These are phyloP conservation scores for Asterionellopsis glacialis DNA, from an alignment of 108 stramenopile species.

Conservation along the genomic window DNA sequence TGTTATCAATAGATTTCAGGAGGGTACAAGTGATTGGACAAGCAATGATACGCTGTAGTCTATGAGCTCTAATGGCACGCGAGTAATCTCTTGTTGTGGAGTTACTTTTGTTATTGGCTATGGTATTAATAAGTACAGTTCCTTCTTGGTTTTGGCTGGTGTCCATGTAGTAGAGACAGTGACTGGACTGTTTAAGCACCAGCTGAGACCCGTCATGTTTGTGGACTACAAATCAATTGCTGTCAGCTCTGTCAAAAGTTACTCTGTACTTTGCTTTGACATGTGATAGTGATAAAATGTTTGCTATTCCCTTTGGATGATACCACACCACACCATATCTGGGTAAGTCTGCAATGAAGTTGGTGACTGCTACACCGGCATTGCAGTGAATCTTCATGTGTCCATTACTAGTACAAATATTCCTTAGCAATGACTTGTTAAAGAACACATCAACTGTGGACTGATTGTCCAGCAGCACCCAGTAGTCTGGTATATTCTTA, in stretches of 20 bases:
- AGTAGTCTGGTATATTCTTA: too few species aligned
- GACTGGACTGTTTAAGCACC: neutral
- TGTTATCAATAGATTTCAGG: slow-evolving; percentile 17
- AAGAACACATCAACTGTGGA: slow-evolving; percentile 35
- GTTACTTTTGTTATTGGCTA: slow-evolving; percentile 3
- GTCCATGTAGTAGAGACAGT: slow-evolving; percentile 6
- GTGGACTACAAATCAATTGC: slow-evolving; percentile 6
- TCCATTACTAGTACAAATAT: slow-evolving; percentile 1
- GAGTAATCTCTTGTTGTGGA: slow-evolving; percentile 4
- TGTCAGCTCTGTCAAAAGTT: slow-evolving; percentile 18
- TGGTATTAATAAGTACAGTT: neutral
- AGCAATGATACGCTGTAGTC: slow-evolving; percentile 4
- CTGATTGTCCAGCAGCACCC: slow-evolving; percentile 40
- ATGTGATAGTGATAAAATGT: slow-evolving; percentile 30
- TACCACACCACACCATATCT: slow-evolving; percentile 40
- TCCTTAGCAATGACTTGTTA: slow-evolving; percentile 19
- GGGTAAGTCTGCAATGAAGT: slow-evolving; percentile 13
- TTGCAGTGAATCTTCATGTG: slow-evolving; percentile 12
- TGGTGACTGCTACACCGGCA: too few species aligned
- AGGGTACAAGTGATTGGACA: slow-evolving; percentile 1
- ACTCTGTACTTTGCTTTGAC: slow-evolving; percentile 12
- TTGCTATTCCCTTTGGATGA: too few species aligned
- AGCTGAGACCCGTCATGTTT: neutral
- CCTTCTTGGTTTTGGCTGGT: neutral
- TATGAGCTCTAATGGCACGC: slow-evolving; percentile 2